Conservation (phyloP, 371 early-diverging fungal species). For the Mucor saturninus region DNA sequence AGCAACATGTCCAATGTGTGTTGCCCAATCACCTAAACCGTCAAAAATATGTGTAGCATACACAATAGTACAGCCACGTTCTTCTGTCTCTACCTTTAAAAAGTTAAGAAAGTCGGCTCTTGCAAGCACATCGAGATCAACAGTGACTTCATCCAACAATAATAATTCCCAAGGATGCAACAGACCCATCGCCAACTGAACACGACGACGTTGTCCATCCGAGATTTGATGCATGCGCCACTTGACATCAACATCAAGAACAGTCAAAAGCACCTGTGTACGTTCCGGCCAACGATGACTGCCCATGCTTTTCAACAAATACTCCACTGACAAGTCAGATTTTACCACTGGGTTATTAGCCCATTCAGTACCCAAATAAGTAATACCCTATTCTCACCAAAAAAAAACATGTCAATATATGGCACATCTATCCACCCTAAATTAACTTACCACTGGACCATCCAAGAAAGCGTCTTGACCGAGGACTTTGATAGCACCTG, state of each 20-base stretch:
- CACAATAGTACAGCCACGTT: constrained; percentile 70
- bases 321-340: constrained; percentile 69
- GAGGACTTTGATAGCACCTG: constrained; percentile 57
- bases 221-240: constrained; percentile 81
- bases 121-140: constrained; percentile 82
- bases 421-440: neutral
- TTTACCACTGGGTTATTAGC: constrained; percentile 61
- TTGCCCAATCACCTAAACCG: constrained; percentile 70
- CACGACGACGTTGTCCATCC: constrained; percentile 73
- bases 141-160: constrained; percentile 83
- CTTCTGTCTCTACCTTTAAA: constrained; percentile 66
- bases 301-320: constrained; percentile 72
- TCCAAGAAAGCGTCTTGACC: constrained; percentile 74
- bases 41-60: constrained; percentile 78
- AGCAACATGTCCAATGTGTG: constrained; percentile 75
- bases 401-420: neutral
- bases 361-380: constrained; percentile 87
- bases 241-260: constrained; percentile 71
- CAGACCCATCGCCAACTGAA: constrained; percentile 80
- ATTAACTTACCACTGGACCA: constrained; percentile 42
- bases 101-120: constrained; percentile 71
- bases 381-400: constrained; percentile 54
- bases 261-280: constrained; percentile 60
- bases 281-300: constrained; percentile 70
- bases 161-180: constrained; percentile 75